Evolutionary conservation across 257 asterid species (phyloP).

Genomic region (Forsythia viridissima): DNA sequence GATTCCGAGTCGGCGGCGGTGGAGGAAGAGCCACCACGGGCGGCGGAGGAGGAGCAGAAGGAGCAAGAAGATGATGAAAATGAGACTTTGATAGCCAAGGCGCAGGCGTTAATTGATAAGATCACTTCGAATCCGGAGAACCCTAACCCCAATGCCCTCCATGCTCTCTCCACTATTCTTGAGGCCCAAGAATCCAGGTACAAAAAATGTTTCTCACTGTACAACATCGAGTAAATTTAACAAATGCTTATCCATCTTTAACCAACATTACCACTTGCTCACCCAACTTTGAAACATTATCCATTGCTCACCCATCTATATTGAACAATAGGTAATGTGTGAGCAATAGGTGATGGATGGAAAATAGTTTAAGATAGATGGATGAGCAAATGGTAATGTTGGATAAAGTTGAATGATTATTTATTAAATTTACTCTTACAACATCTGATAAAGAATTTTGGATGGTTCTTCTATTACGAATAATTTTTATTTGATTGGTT

Average conservation of each 20-base stretch:
- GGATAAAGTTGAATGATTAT: no score
- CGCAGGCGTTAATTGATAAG: slow-evolving; percentile 71
- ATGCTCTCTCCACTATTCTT: slow-evolving; percentile 79
- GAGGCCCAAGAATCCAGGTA: slow-evolving; percentile 90
- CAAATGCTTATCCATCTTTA: no score
- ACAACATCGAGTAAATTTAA: neutral
- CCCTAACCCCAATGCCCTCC: slow-evolving; percentile 81
- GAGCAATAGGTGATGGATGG: no score
- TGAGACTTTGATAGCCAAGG: slow-evolving; percentile 63
- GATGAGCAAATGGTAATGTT: no score
- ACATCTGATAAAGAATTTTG: neutral
- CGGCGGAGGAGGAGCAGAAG: slow-evolving; percentile 38
- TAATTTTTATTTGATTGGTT: neutral
- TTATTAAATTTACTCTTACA: neutral
- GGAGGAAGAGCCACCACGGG: slow-evolving; percentile 27
- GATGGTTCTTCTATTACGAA: neutral
- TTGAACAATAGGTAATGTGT: no score
- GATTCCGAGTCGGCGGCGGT: slow-evolving; percentile 35
- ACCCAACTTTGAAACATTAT: no score
- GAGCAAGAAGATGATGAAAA: slow-evolving; percentile 58
- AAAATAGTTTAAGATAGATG: no score
- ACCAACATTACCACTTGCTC: no score
- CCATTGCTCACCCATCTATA: no score
- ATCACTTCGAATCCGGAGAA: slow-evolving; percentile 73
- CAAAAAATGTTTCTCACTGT: slow-evolving; percentile 19